Base-by-base conservation (phyloP, 371 early-diverging fungal species). In the Mucor ambiguus region DNA sequence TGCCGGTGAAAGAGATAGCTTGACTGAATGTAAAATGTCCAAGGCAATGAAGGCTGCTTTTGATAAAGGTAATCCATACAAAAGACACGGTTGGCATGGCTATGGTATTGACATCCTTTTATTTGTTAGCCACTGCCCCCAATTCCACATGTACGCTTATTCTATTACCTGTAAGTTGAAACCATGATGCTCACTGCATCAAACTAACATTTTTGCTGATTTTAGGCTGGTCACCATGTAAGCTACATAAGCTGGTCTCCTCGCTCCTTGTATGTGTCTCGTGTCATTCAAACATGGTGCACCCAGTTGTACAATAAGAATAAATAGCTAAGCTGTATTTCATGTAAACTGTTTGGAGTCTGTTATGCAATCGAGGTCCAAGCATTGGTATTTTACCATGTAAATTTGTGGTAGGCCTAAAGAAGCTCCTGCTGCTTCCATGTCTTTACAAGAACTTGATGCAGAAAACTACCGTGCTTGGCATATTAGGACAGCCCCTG, bases 21-120 rank as follows among this genome's bases (percentile, higher is more conserved):
- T 80, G 7, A 75, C 78, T 7, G 66, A 75, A 26, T 28, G 58
- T 55, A 63, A 61, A 11, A 52, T 63, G 12, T 65, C 68, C 3
- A 61, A 60, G 12, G 58, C 60, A 12, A 78, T 78, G 61, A 76
- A 78, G 48, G 54, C 58, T 16, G 46, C 54, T 11, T 80, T 70
- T 54, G 70, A 75, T 46, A 29, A 71, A 70, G 79, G 82, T 79
- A 73, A n/a, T n/a, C n/a, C n/a, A n/a, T n/a, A n/a, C n/a, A n/a
- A n/a, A n/a, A n/a, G n/a, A 30, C 5, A 43, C 11, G 4, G 3
- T 1, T 10, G 32, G 22, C 26, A 43, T 22, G 37, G 58, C 48
- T 2, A 20, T 57, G 6, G 46, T 26, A n/a, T 44, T 44, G 9
- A 44, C 7, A 6, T 0, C 1, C 7, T n/a, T n/a, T n/a, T n/a